phyloP scores from a whole-genome alignment of 2,329 filamentous ascomycete species.

The Microthyrium microscopicum region DNA sequence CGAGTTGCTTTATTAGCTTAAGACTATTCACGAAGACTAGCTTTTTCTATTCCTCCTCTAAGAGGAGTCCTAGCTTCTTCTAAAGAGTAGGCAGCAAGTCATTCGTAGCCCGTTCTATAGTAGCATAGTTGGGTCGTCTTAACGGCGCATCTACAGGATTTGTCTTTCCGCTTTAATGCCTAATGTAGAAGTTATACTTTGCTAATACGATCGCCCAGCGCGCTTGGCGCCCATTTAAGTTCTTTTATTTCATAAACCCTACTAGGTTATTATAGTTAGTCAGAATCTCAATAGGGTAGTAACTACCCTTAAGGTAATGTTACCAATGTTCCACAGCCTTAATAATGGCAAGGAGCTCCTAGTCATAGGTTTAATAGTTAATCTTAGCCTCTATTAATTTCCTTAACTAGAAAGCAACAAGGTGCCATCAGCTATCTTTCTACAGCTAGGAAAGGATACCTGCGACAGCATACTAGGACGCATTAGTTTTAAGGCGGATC shows the following conservation, averaged over 20 bases:
- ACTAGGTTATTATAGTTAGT: conserved; percentile 17
- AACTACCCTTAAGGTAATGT: conserved; percentile 10
- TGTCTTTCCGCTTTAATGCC: conserved; percentile 11
- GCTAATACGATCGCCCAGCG: conserved; percentile 13
- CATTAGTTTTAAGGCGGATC: conserved; percentile 13
- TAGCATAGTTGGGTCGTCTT: conserved; percentile 7
- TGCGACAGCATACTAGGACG: conserved; percentile 9
- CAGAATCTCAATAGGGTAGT: conserved; percentile 11
- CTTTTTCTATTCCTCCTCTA: not conserved
- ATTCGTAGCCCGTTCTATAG: not conserved
- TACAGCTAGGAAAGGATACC: conserved; percentile 9
- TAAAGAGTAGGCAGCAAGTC: not conserved
- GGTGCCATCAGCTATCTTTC: conserved; percentile 7
- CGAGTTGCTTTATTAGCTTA: not conserved
- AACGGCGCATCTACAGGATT: conserved; percentile 10
- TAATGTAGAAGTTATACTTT: conserved; percentile 13
- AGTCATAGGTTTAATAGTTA: conserved; percentile 21
- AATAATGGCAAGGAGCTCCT: conserved; percentile 21
- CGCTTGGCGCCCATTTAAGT: conserved; percentile 13
- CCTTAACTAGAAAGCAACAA: conserved; percentile 13
- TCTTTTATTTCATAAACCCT: conserved; percentile 14
- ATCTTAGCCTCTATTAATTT: conserved; percentile 13
- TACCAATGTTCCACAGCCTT: conserved; percentile 14
- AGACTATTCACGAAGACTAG: not conserved
- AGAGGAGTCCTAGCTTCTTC: conserved; percentile 1